Conservation (phyloP, 75 land plant species). For the Chamaecyparis obtusa region DNA sequence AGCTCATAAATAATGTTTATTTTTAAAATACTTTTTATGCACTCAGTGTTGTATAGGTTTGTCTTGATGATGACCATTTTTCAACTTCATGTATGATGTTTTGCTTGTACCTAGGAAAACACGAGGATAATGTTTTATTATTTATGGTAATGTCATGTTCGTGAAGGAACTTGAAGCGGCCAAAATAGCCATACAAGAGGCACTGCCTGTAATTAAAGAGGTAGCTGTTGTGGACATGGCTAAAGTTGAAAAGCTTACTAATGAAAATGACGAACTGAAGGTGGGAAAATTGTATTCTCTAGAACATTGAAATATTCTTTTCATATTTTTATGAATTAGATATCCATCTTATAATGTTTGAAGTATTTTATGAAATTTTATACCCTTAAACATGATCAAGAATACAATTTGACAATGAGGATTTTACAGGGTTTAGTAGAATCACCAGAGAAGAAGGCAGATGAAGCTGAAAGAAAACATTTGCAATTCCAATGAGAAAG, state of each 20-base stretch:
- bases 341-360: background rate
- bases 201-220: slow-evolving; percentile 66
- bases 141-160: slow-evolving; percentile 51
- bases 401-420: background rate
- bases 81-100: too few species aligned
- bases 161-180: slow-evolving; percentile 62
- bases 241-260: slow-evolving; percentile 52
- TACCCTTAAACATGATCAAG: background rate
- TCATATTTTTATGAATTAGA: background rate
- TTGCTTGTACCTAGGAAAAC: too few species aligned
- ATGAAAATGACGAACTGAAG: slow-evolving; percentile 67
- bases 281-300: slow-evolving; percentile 25
- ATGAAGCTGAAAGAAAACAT: slow-evolving; percentile 56
- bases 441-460: slow-evolving; percentile 42
- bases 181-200: slow-evolving; percentile 70
- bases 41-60: too few species aligned
- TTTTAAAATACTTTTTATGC: too few species aligned
- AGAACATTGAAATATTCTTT: background rate
- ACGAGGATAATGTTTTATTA: too few species aligned
- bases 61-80: too few species aligned
- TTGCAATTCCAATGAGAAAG: slow-evolving; percentile 40
- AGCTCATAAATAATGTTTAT: too few species aligned
- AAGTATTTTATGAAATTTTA: background rate
- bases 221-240: slow-evolving; percentile 67
- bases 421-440: slow-evolving; percentile 37